Evolutionary conservation across 495 filamentous ascomycete genomes (phyloP).

Genomic region (Evansstolkia leycettana): DNA sequence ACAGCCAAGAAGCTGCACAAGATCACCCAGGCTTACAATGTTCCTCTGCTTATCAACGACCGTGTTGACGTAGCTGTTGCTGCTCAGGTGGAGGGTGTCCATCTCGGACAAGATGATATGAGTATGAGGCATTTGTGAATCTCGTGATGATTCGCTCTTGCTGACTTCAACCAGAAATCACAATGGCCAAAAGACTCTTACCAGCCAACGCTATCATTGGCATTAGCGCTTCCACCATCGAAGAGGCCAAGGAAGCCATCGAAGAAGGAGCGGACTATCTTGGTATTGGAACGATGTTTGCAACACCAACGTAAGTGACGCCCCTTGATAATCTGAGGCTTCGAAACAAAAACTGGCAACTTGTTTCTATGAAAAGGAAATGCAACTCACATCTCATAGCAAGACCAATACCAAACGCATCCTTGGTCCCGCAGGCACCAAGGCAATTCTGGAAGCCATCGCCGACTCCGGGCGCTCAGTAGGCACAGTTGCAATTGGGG

Average conservation of each 20-base stretch:
- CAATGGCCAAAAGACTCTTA: slow-evolving; percentile 56
- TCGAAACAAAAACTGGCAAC: too few relatives aligned
- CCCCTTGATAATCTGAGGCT: too few relatives aligned
- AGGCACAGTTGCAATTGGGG: slow-evolving; percentile 70
- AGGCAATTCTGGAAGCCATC: slow-evolving; percentile 52
- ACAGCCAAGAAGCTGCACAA: slow-evolving; percentile 58
- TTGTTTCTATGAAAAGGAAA: not conserved
- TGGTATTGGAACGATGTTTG: slow-evolving; percentile 76
- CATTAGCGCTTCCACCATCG: slow-evolving; percentile 56
- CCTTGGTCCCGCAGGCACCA: slow-evolving; percentile 69
- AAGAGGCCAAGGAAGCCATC: slow-evolving; percentile 56
- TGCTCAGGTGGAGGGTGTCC: slow-evolving; percentile 77
- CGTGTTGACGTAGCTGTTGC: slow-evolving; percentile 86
- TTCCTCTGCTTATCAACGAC: slow-evolving; percentile 91
- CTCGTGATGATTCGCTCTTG: not conserved
- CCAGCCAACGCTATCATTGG: slow-evolving; percentile 59
- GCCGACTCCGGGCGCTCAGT: slow-evolving; percentile 29
- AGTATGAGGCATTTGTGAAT: slow-evolving; percentile 30
- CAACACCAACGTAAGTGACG: slow-evolving; percentile 58
- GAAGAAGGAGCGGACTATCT: slow-evolving; percentile 73
- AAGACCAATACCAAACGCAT: slow-evolving; percentile 66
- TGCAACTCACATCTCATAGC: slow-evolving; percentile 12
- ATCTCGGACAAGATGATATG: slow-evolving; percentile 92
- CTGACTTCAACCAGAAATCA: slow-evolving; percentile 34
- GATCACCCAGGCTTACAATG: slow-evolving; percentile 50